Evolutionary conservation across 768 basidiomycete genomes (phyloP), one percentile per base, ranked within the genome.

Genomic region (Sarcodon sp.): DNA sequence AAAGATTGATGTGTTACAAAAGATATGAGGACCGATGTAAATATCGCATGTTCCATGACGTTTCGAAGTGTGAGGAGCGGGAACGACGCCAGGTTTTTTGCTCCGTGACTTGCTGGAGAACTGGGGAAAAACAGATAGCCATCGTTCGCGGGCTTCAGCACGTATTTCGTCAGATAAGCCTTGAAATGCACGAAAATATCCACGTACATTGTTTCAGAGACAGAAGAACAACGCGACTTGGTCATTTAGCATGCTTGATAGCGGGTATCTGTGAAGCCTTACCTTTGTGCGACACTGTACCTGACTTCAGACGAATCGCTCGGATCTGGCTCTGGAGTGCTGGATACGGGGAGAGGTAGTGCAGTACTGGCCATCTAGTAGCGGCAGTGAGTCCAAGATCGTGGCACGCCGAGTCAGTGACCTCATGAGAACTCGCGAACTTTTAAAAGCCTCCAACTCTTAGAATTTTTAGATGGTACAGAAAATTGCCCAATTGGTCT

Each of bases 1-100:
- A 53, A 78, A 87, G 50, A 90, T 67, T 0, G 72, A 67, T 0
- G 85, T 87, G 18, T 80, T 76, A 33, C 67, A 57, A 55, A 89
- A 89, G 27, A 69, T 64, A 60, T 87, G 85, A 11, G 87, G 87
- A 5, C 87, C 87, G 33, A 90, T 76, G 54, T 77, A 70, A 35
- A 91, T 61, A 47, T 81, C 76, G 59, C 80, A 88, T 57, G 69
- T 76, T 41, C 84, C 85, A 34, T 80, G 69, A 33, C 69, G 69
- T 53, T 77, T 76, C 47, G 80, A 73, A 1, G 75, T 80, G 57
- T 87, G 83, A 0, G 82, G 77, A 3, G 82, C 82, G 36, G 77
- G 77, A 21, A 65, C 59, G 16, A 71, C 65, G 45, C 75, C 71
- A 0, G 70, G 59, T n/a, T 67, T 66, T 55, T 80, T 83, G 38